Conservation (phyloP, 2,329 filamentous ascomycete species). For the Colletotrichum destructivum region DNA sequence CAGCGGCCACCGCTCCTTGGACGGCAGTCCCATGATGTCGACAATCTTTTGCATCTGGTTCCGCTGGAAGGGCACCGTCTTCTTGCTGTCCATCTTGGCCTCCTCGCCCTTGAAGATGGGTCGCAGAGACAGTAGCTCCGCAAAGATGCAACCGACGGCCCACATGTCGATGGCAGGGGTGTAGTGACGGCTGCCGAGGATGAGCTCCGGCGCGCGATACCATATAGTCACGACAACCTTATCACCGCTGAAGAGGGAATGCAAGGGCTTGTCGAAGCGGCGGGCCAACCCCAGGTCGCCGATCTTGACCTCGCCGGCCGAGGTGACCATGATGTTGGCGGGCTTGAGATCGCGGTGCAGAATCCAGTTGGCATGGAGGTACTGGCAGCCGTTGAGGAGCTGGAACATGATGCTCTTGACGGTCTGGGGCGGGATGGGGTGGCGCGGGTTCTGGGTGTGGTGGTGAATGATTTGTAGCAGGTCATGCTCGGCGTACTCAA, state of each 20-base stretch:
- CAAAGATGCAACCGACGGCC: constrained; percentile 98
- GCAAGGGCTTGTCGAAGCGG: constrained; percentile 93
- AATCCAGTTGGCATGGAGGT: constrained; percentile 97
- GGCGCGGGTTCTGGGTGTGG: constrained; percentile 89
- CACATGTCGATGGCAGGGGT: constrained; percentile 97
- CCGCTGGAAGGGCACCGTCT: constrained; percentile 95
- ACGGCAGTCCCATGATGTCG: constrained; percentile 93
- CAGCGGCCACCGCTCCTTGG: constrained; percentile 89
- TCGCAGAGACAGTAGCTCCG: constrained; percentile 88
- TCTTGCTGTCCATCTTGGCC: constrained; percentile 98
- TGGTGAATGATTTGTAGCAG: constrained; percentile 98
- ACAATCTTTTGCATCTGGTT: constrained; percentile 99
- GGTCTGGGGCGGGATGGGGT: constrained; percentile 88
- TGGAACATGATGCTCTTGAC: constrained; percentile 97
- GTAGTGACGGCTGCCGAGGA: constrained; percentile 95
- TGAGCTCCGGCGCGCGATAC: constrained; percentile 95
- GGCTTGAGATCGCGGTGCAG: constrained; percentile 97
- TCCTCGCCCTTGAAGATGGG: constrained; percentile 99
- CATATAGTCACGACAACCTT: constrained; percentile 99
- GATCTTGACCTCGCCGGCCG: constrained; percentile 90
- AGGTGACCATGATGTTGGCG: constrained; percentile 99
- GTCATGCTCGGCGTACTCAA: constrained; percentile 98
- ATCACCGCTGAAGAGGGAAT: constrained; percentile 92
- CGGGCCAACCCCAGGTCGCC: constrained; percentile 94
- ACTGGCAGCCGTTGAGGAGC: constrained; percentile 93